Percentiles rank a stretch among this genome's conserved stretches.
These are phyloP conservation scores for Aspergillus fumigatus DNA, from an alignment of 2,329 filamentous ascomycete species.

Conservation along the genomic window DNA sequence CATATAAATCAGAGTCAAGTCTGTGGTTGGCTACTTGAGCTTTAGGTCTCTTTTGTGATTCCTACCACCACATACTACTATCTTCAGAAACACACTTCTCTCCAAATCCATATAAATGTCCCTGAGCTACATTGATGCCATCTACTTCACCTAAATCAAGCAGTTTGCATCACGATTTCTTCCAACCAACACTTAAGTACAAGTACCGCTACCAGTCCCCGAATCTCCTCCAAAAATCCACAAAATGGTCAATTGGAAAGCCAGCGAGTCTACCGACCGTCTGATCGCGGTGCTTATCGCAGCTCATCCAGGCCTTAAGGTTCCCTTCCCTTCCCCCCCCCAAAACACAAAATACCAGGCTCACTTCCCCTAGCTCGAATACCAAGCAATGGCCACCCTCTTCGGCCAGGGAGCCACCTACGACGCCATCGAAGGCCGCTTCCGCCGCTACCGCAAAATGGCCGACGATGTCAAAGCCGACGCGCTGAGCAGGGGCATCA, in stretches of 20 bases:
- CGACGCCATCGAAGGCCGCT: constrained; percentile 44
- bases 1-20: not conserved
- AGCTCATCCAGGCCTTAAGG: constrained; percentile 23
- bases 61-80: not conserved
- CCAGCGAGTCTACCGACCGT: constrained; percentile 19
- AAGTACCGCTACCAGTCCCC: not conserved
- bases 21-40: not conserved
- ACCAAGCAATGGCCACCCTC: constrained; percentile 39
- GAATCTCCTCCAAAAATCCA: not conserved
- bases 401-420: constrained; percentile 47
- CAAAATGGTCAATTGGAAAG: constrained; percentile 31
- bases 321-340: constrained; percentile 2
- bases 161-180: not conserved
- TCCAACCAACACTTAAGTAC: too few relatives aligned
- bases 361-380: constrained; percentile 38
- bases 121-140: not conserved
- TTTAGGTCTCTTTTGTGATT: not conserved
- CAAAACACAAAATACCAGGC: not conserved
- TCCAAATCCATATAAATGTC: not conserved
- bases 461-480: constrained; percentile 34
- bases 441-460: constrained; percentile 42
- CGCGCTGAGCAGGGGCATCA: constrained; percentile 10
- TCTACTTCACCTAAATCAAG: not conserved
- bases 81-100: not conserved
- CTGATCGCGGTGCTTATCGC: constrained; percentile 25